A percentile compares a stretch with the other conserved stretches of the same genome.
These are phyloP conservation scores for Fusarium burgessii DNA, from an alignment of 2,329 filamentous ascomycete species.

Conservation along the genomic window DNA sequence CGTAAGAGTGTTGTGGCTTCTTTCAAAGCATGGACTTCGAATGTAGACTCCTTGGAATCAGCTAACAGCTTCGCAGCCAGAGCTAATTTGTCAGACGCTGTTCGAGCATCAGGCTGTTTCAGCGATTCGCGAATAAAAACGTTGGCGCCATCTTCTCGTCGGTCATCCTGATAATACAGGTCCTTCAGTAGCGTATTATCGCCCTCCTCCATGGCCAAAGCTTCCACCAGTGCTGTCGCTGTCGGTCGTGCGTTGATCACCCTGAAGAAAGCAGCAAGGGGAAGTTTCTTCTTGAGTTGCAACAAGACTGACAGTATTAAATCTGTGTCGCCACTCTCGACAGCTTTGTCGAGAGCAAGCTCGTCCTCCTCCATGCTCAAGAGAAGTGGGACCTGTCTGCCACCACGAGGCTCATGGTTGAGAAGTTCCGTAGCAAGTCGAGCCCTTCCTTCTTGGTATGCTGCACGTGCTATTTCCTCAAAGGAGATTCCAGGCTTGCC, in stretches of 20 bases:
- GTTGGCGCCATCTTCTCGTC: conserved; percentile 86
- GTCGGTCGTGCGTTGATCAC: conserved; percentile 87
- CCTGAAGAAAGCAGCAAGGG: conserved; percentile 91
- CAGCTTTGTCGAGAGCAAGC: conserved; percentile 93
- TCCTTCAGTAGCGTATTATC: conserved; percentile 92
- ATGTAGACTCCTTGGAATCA: conserved; percentile 82
- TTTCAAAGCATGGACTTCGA: conserved; percentile 80
- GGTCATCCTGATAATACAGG: conserved; percentile 96
- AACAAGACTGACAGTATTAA: conserved; percentile 90
- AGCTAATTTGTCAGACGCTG: conserved; percentile 86
- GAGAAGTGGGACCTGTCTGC: conserved; percentile 94
- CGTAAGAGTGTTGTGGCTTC: conserved; percentile 84
- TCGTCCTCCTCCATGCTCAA: conserved; percentile 96
- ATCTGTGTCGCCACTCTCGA: conserved; percentile 95
- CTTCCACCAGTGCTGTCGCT: conserved; percentile 90
- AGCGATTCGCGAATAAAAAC: conserved; percentile 89
- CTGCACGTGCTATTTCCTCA: conserved; percentile 90
- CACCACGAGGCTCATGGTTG: conserved; percentile 92
- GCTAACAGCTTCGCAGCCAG: conserved; percentile 84
- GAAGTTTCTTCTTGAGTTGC: conserved; percentile 89
- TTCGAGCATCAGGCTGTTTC: conserved; percentile 74
- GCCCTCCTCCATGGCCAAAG: conserved; percentile 74
- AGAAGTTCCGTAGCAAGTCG: conserved; percentile 91
- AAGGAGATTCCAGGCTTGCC: conserved; percentile 96
- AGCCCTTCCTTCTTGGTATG: conserved; percentile 91